A percentile compares a stretch with the other conserved stretches of the same genome.
phyloP scores from a whole-genome alignment of 1,139 yeast genomes.

The Yamadazyma diospyri region DNA sequence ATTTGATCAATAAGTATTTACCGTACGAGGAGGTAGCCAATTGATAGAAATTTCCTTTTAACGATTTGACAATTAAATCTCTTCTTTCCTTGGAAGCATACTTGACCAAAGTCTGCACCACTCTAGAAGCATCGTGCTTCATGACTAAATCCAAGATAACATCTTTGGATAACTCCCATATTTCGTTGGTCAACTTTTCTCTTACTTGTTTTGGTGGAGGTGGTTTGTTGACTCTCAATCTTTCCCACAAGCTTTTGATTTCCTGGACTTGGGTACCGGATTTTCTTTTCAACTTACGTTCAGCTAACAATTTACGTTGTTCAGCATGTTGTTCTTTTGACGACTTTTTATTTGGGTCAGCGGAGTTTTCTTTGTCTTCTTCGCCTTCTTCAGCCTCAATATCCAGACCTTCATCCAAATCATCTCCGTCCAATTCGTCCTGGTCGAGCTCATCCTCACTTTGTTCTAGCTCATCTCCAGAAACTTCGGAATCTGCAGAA shows the following conservation, averaged over 20 bases:
- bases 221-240: conserved; percentile 79
- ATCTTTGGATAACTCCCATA: conserved; percentile 79
- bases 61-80: conserved; percentile 60
- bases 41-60: conserved; percentile 75
- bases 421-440: conserved; percentile 22
- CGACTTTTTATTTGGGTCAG: conserved; percentile 45
- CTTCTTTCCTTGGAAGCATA: conserved; percentile 81
- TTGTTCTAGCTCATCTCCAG: conserved; percentile 9
- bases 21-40: conserved; percentile 93
- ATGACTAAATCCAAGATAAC: conserved; percentile 79
- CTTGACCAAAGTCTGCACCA: conserved; percentile 89
- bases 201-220: conserved; percentile 77
- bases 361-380: conserved; percentile 14
- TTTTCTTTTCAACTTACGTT: conserved; percentile 83
- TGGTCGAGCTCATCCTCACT: conserved; percentile 19
- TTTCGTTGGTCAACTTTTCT: conserved; percentile 75
- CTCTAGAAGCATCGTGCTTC: conserved; percentile 96
- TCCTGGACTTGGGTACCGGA: conserved; percentile 82
- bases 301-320: conserved; percentile 73
- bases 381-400: conserved; percentile 17
- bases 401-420: conserved; percentile 19
- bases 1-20: conserved; percentile 82
- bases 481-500: conserved; percentile 10
- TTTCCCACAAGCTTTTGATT: conserved; percentile 89
- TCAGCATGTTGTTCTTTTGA: conserved; percentile 77